Base-by-base conservation (phyloP, 2,329 filamentous ascomycete species). In the Aspergillus fructus region DNA sequence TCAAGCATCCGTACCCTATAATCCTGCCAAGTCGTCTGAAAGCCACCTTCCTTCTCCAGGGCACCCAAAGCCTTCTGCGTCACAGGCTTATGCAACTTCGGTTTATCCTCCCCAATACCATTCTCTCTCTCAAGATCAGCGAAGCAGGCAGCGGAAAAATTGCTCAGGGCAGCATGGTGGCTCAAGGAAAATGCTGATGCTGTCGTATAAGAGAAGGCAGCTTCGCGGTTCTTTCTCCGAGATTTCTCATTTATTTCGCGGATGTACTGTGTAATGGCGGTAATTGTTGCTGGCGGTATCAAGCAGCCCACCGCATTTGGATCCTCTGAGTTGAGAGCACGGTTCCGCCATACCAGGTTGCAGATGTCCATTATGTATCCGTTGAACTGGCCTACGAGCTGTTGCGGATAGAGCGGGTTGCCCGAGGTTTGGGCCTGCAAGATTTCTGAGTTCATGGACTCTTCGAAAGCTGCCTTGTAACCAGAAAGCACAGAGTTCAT, bases 291-390 rank as follows among this genome's bases (percentile, higher is more conserved):
- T 2, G 67, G 60, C 1, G 79, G 74, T 50, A 85, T 75, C 8
- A 83, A 71, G 62, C 84, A 83, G 4, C 82, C 84, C 15, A 80
- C 66, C 3, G 83, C 79, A 64, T 86, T 85, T n/a, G 81, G 76
- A 62, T 93, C 89, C 2, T 78, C 77, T 12, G 77, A 76, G 57
- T 85, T 85, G 58, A 96, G 88, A 1, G 88, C 91, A 12, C 87
- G 84, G 21, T 85, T 84, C 8, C 90, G 84, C 91, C 91, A 96
- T 47, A 94, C 72, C 50, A 89, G 85, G 69, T 96, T 96, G 78
- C 90, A 93, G 33, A 92, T 83, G 69, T 96, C 91, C 85, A 94
- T 93, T 33, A 96, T 82, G 70, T 89, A 92, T 21, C 88, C 88
- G 70, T 96, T 96, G 76, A 94, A 93, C 23, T 82, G 76, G 62